phyloP scores from a whole-genome alignment of 1,284 basidiomycete species.

The Ceratobasidium sp. region DNA sequence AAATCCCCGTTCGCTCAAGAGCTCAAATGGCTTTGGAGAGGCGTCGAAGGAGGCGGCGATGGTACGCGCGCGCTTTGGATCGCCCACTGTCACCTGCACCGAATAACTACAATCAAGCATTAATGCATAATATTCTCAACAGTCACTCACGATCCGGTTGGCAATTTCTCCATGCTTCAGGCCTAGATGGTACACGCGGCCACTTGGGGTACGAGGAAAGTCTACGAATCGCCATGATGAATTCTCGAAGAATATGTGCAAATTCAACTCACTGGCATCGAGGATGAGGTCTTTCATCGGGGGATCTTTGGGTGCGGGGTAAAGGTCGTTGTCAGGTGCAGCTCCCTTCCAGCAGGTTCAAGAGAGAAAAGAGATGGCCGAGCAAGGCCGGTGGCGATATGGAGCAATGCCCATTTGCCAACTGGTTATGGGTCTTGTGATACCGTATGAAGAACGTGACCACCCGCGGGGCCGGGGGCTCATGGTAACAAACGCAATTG shows the following conservation, averaged over 20 bases:
- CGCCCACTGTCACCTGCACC: constrained; percentile 73
- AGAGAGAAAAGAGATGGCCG: background rate
- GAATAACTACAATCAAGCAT: background rate
- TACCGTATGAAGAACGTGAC: constrained; percentile 1
- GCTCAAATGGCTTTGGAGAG: constrained; percentile 57
- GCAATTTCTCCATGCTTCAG: constrained; percentile 75
- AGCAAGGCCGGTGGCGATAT: background rate
- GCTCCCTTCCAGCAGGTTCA: constrained; percentile 1
- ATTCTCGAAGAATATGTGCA: background rate
- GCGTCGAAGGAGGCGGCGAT: constrained; percentile 67
- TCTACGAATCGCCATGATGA: constrained; percentile 53
- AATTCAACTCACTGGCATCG: constrained; percentile 62
- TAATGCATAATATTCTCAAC: background rate
- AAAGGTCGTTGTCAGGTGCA: background rate
- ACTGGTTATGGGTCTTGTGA: constrained; percentile 25
- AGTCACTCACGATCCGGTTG: constrained; percentile 71
- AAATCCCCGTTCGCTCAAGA: constrained; percentile 77
- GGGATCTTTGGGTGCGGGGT: background rate
- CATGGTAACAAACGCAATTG: background rate
- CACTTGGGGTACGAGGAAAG: constrained; percentile 72
- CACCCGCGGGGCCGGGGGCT: background rate
- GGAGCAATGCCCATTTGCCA: background rate
- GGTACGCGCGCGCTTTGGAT: constrained; percentile 67
- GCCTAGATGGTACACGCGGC: constrained; percentile 78
- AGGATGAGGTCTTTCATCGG: constrained; percentile 63